A percentile compares a stretch with the other conserved stretches of the same genome.
These are phyloP conservation scores for Alternaria brassicae DNA, from an alignment of 2,329 filamentous ascomycete species.

Conservation along the genomic window DNA sequence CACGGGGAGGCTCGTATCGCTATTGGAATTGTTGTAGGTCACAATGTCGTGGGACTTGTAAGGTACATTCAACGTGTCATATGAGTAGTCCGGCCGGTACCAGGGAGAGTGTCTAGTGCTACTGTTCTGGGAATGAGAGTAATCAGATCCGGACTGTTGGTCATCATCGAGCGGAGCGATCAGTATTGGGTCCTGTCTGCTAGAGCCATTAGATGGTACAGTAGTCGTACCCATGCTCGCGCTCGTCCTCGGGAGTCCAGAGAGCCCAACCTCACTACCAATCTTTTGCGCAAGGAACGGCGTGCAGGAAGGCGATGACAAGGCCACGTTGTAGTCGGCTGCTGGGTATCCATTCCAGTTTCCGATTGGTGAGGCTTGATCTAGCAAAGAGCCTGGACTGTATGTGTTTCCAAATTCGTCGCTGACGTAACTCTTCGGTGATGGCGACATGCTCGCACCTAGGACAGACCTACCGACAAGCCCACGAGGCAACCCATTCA, in stretches of 20 bases:
- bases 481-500: conserved; percentile 1
- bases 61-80: neutral
- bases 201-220: neutral
- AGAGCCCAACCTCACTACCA: neutral
- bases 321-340: neutral
- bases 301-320: neutral
- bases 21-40: neutral
- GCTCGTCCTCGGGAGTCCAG: neutral
- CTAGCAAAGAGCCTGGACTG: conserved; percentile 13
- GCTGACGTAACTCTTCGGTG: conserved; percentile 32
- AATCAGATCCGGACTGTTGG: conserved; percentile 6
- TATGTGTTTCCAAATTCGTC: conserved; percentile 17
- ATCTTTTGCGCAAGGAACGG: neutral
- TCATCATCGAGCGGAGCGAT: neutral
- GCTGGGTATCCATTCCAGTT: conserved; percentile 10
- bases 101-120: conserved; percentile 15
- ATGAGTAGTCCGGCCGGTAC: conserved; percentile 9
- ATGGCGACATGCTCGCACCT: conserved; percentile 21
- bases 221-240: neutral
- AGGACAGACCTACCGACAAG: conserved; percentile 13
- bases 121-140: conserved; percentile 17
- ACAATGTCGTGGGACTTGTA: neutral
- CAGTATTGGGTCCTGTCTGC: neutral
- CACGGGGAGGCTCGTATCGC: neutral
- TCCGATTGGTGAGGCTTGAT: conserved; percentile 6